Evolutionary conservation across 2,329 filamentous ascomycete genomes (phyloP), one percentile per base, ranked within the genome.

Genomic region (Dactylellina drechsleri): DNA sequence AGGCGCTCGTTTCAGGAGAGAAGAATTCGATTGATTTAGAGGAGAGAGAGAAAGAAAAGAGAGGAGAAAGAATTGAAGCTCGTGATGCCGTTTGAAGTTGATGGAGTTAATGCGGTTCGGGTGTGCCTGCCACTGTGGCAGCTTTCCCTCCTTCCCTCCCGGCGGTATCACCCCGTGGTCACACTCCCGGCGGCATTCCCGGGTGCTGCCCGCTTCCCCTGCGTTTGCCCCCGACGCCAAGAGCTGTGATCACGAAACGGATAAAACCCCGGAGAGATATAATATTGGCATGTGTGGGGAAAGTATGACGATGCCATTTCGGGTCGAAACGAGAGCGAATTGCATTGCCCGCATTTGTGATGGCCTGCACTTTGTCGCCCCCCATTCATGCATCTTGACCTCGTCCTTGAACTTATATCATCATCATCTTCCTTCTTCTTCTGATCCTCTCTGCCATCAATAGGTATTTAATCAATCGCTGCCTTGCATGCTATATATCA

Each of bases 71-170:
- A 40, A 57, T 54, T 23, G 70, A 74, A 50, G 62, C 70, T 74
- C 70, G 70, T 67, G 70, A 67, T 74, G 57, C 20, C 57, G 41
- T 18, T 50, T n/a, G 28, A 47, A 26, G 20, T 57, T 60, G 26
- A 7, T 8, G 10, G 23, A n/a, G 45, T 26, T 20, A 31, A 16
- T 52, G 43, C 23, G 31, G 16, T 12, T 47, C 3, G n/a, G 28
- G 20, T 23, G 31, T 54, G 52, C 57, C 36, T 58, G 62, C 61
- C 70, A 74, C 70, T 61, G 54, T 58, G 54, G 54, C 54, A 43
- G 54, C 54, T 58, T 58, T 26, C 50, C 16, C 43, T 47, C 43
- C 43, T 47, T 47, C 43, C 43, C 1, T n/a, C 43, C 43, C 5
- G n/a, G n/a, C 15, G 7, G 15, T 2, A 10, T 10, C 15, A 13